Conservation (phyloP, 2,329 filamentous ascomycete species). For the Byssothecium circinans region DNA sequence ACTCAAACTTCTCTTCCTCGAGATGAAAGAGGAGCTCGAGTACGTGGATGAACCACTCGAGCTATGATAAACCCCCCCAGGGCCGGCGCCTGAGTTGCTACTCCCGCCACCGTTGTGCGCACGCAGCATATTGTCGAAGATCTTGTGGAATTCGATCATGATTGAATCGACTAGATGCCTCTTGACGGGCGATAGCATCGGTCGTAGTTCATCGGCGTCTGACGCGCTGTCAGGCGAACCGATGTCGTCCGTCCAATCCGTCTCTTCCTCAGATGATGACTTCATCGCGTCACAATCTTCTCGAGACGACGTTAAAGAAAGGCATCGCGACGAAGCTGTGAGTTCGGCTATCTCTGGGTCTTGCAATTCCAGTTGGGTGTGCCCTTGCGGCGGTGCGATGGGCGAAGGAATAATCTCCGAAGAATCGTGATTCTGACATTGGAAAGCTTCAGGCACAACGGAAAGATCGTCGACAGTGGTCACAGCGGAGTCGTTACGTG, state of each 20-base stretch:
- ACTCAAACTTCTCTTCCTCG: slow-evolving; percentile 25
- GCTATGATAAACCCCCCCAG: slow-evolving; percentile 3
- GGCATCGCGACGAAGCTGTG: slow-evolving; percentile 20
- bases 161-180: slow-evolving; percentile 18
- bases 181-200: slow-evolving; percentile 23
- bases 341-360: slow-evolving; percentile 16
- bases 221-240: slow-evolving; percentile 21
- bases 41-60: slow-evolving; percentile 16
- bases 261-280: slow-evolving; percentile 26
- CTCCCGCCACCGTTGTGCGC: slow-evolving; percentile 10
- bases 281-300: slow-evolving; percentile 4
- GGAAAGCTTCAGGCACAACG: not conserved
- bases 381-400: not conserved
- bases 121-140: slow-evolving; percentile 14
- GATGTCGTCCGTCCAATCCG: slow-evolving; percentile 26
- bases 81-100: not conserved
- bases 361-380: not conserved
- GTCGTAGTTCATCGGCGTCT: slow-evolving; percentile 16
- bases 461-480: not conserved
- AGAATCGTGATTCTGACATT: not conserved
- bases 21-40: slow-evolving; percentile 20
- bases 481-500: slow-evolving; percentile 1
- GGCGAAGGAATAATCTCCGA: not conserved
- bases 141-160: slow-evolving; percentile 25
- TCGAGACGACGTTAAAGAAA: slow-evolving; percentile 23